Base-by-base conservation (phyloP, 169 alveolate species). In the Cryptosporidium meleagridis region DNA sequence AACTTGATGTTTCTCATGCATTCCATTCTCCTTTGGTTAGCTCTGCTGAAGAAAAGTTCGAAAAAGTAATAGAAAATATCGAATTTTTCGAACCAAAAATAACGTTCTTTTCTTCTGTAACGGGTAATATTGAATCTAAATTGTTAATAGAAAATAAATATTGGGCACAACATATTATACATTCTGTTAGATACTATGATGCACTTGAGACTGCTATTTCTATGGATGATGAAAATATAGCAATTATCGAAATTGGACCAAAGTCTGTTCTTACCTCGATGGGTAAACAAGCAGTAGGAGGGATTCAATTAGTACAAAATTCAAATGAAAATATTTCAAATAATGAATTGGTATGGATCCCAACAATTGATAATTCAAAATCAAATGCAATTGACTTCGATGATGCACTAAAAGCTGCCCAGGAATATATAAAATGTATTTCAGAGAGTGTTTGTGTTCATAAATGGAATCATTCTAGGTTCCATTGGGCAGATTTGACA, bases 181-280 rank as follows among this genome's bases (percentile, higher is more conserved):
- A 62, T 18, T 80, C 89, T 29, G 89, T 80, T 9, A 23, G 62
- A 21, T 80, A 62, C 45, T 80, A 80, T 62, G 41, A 80, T 7
- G 68, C 80, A 65, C 21, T 80, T 16, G 65, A 21, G 9, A 21
- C 26, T 41, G 61, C 67, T 26, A 3, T 80, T 37, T 62, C 39
- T 2, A 52, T 44, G 33, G 3, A 3, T 12, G 51, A 65, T 37
- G 33, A 31, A 31, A 21, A 39, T 21, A 62, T 23, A 21, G 41
- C 35, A 23, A 18, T 80, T 21, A 37, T 80, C n/a, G 89, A 80
- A 26, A 29, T 80, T 62, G 89, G 89, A 10, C 89, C 89, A 18
- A 29, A 61, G 12, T 69, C 89, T 18, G 33, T 70, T 26, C 75
- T 80, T 37, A 61, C 89, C 33, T 31, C 33, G 33, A 31, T 31